Evolutionary conservation across 2,329 filamentous ascomycete genomes (phyloP), one percentile per base, ranked within the genome.

Genomic region (Ceratocystis alfenasii): DNA sequence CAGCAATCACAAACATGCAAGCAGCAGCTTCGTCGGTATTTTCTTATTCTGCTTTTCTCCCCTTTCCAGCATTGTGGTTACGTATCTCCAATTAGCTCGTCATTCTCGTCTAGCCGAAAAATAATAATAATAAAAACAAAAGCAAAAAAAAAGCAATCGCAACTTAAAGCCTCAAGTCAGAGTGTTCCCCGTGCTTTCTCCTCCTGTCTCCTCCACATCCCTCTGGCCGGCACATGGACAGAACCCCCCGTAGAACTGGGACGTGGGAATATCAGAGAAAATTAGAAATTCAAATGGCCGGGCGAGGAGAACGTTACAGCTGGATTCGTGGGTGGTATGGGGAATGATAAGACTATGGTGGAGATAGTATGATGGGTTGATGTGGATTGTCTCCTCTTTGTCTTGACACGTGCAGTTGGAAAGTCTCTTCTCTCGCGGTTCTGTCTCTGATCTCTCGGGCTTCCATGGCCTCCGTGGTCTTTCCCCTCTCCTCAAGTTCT

Each of bases 31-130:
- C 3, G 36, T 15, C 36, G 36, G 36, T 22, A 15, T 25, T 55
- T 28, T 55, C 25, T 28, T 55, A 44, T 53, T 28, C 30, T 22
- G 25, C 36, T 50, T 53, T 12, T 33, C 44, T 63, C 44, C 63
- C 60, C 17, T 61, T 48, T 48, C 57, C 63, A 55, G 33, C 50
- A 61, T 20, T 60, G 22, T 50, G 50, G 50, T 44, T 65, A 46
- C 30, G 59, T 46, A 48, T 17, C 20, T 25, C 50, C n/a, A 55
- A n/a, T 61, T 61, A 20, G 41, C 30, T 59, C 22, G 20, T 48
- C 8, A 10, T 36, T 3, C 8, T 3, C 8, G 33, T 3, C 8
- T 15, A 30, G 8, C 2, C 17, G 5, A 57, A 8, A 57, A 22
- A 15, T 25, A 61, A 44, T 2, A 25, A 25, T 2, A 2, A 44